These are phyloP conservation scores for Ceratocystis albifundus DNA, from an alignment of 2,329 filamentous ascomycete species.

Conservation along the genomic window DNA sequence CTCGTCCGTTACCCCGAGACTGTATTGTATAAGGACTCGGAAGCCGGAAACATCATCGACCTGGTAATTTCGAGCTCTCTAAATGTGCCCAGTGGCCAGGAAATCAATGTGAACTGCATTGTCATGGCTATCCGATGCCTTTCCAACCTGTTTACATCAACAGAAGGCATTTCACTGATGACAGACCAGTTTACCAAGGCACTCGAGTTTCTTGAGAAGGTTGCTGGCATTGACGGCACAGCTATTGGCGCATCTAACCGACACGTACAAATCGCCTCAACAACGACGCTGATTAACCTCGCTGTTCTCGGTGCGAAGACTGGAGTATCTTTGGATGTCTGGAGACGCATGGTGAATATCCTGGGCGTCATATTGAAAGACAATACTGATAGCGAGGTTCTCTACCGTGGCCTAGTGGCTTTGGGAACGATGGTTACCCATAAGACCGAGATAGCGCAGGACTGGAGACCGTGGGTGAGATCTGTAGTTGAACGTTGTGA, in stretches of 20 bases:
- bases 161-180: constrained; percentile 56
- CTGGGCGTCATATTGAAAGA: constrained; percentile 51
- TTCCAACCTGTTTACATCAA: constrained; percentile 70
- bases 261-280: constrained; percentile 70
- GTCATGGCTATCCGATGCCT: constrained; percentile 79
- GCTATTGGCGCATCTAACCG: constrained; percentile 51
- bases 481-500: constrained; percentile 35
- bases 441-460: neutral
- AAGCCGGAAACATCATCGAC: constrained; percentile 49
- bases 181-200: constrained; percentile 48
- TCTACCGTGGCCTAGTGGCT: constrained; percentile 72
- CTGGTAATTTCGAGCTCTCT: constrained; percentile 33
- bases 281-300: constrained; percentile 76
- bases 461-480: constrained; percentile 32
- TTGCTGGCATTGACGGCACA: constrained; percentile 42
- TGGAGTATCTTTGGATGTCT: constrained; percentile 30
- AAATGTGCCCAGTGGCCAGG: constrained; percentile 38
- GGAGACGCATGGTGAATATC: constrained; percentile 46
- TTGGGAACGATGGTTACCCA: constrained; percentile 62
- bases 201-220: constrained; percentile 50
- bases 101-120: constrained; percentile 62
- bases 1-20: constrained; percentile 57
- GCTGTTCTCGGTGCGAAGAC: constrained; percentile 48
- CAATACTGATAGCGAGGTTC: constrained; percentile 66
- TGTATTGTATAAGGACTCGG: constrained; percentile 47